Conservation (phyloP, 306 rosid species). For the Trifolium fragiferum region DNA sequence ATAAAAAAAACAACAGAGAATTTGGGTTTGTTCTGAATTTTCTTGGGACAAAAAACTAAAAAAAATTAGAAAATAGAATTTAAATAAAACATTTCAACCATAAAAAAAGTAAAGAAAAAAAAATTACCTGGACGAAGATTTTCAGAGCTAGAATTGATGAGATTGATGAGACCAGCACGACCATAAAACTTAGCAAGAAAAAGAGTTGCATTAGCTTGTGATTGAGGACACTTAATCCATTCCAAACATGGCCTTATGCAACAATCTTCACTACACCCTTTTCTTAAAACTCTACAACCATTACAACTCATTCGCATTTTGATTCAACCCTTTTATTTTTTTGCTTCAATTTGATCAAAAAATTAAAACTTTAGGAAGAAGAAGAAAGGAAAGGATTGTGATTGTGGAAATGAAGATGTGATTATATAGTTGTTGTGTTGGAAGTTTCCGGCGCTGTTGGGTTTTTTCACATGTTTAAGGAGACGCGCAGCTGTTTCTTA, state of each 20-base stretch:
- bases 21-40: background rate
- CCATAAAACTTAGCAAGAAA: slow-evolving; percentile 97
- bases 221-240: slow-evolving; percentile 83
- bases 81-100: too few relatives aligned
- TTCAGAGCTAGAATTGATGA: slow-evolving; percentile 82
- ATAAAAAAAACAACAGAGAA: background rate
- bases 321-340: background rate
- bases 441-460: slow-evolving; percentile 56
- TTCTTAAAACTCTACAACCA: slow-evolving; percentile 86
- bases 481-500: slow-evolving; percentile 64
- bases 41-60: background rate
- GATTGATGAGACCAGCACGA: slow-evolving; percentile 96
- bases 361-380: background rate
- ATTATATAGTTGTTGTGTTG: slow-evolving; percentile 36
- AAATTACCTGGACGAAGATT: slow-evolving; percentile 80
- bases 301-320: slow-evolving; percentile 97
- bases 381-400: background rate
- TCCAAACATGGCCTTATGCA: slow-evolving; percentile 85
- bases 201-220: slow-evolving; percentile 92
- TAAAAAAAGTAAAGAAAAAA: background rate
- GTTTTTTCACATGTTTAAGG: slow-evolving; percentile 47
- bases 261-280: slow-evolving; percentile 93
- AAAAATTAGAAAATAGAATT: background rate
- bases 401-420: background rate
- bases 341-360: background rate